Percentiles rank a stretch among this genome's conserved stretches.
Conservation (phyloP, 2,329 filamentous ascomycete species). For the Xylaria sp. region DNA sequence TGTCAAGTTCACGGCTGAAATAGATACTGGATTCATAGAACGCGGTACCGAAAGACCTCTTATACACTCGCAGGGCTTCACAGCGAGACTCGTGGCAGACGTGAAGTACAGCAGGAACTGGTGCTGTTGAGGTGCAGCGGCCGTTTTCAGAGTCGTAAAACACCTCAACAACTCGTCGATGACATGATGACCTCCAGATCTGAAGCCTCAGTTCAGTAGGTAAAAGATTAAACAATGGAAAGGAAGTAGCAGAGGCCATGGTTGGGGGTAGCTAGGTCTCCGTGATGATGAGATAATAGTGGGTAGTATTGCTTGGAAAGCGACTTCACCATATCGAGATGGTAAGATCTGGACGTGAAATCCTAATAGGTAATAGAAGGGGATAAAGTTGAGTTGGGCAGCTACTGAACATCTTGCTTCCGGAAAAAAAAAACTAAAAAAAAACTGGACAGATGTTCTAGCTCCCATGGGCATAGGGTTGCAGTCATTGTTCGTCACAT, state of each 20-base stretch:
- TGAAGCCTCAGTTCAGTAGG: slow-evolving; percentile 49
- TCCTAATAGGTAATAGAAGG: background rate
- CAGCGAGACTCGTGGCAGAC: slow-evolving; percentile 49
- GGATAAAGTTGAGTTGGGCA: slow-evolving; percentile 1
- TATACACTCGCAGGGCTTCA: slow-evolving; percentile 49
- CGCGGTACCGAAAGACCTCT: slow-evolving; percentile 43
- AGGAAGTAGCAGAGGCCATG: slow-evolving; percentile 33
- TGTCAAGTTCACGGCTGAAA: slow-evolving; percentile 42
- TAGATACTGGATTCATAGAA: slow-evolving; percentile 41
- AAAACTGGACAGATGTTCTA: slow-evolving; percentile 6
- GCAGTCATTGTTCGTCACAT: slow-evolving; percentile 16
- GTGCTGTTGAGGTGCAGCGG: slow-evolving; percentile 45
- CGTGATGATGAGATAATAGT: background rate
- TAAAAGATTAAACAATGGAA: slow-evolving; percentile 44
- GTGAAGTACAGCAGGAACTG: slow-evolving; percentile 49
- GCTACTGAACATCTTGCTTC: slow-evolving; percentile 4
- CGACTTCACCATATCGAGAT: background rate
- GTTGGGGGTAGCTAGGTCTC: slow-evolving; percentile 19
- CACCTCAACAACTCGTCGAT: slow-evolving; percentile 48
- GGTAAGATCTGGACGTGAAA: background rate
- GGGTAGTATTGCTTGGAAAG: background rate
- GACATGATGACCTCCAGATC: slow-evolving; percentile 48
- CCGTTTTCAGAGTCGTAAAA: slow-evolving; percentile 46
- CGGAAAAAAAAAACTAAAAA: slow-evolving; percentile 4
- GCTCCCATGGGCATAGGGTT: slow-evolving; percentile 1